These are phyloP conservation scores for Fusarium drepaniforme DNA, from an alignment of 2,329 filamentous ascomycete species.

Conservation along the genomic window DNA sequence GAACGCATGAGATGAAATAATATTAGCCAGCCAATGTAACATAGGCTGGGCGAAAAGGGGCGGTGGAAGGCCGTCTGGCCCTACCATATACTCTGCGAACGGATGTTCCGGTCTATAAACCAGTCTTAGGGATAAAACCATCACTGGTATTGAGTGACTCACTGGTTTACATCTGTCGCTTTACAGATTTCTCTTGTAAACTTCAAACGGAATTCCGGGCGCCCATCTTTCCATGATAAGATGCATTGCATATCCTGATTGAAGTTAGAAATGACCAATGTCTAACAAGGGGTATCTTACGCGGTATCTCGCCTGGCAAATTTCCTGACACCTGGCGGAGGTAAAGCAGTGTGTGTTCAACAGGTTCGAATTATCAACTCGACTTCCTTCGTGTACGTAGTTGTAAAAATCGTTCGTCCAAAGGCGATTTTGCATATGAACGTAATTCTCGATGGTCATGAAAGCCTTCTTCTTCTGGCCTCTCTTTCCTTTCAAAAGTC, in stretches of 20 bases:
- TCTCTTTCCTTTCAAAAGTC: background rate
- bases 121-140: background rate
- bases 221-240: background rate
- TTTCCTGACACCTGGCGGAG: slow-evolving; percentile 4
- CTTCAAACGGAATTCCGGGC: slow-evolving; percentile 1
- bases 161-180: background rate
- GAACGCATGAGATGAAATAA: background rate
- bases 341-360: slow-evolving; percentile 13
- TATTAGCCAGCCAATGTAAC: background rate
- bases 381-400: slow-evolving; percentile 9
- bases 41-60: background rate
- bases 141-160: background rate
- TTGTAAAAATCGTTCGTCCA: slow-evolving; percentile 10
- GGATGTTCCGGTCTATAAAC: background rate
- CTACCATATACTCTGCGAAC: background rate
- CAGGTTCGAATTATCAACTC: slow-evolving; percentile 5
- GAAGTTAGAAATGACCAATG: background rate
- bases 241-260: slow-evolving; percentile 1
- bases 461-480: background rate
- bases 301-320: slow-evolving; percentile 11
- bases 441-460: slow-evolving; percentile 12
- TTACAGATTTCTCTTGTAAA: slow-evolving; percentile 2
- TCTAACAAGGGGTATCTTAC: background rate
- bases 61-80: background rate
- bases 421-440: background rate